These are phyloP conservation scores for Boletus chippewaensis DNA, from an alignment of 1,284 basidiomycete species.

Conservation along the genomic window DNA sequence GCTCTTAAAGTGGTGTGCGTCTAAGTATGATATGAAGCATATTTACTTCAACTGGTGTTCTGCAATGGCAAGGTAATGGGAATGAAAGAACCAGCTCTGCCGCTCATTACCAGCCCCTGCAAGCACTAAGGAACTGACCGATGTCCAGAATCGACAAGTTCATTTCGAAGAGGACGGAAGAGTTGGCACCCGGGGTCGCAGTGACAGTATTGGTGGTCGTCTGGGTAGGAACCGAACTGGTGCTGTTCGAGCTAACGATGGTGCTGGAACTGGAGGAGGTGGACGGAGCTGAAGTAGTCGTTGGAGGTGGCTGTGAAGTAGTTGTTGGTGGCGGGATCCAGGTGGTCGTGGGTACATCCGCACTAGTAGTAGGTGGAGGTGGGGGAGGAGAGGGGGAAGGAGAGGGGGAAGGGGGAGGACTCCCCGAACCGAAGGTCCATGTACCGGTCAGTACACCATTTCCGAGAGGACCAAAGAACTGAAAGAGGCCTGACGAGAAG, in stretches of 20 bases:
- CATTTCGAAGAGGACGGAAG: slow-evolving; percentile 13
- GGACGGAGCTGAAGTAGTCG: slow-evolving; percentile 20
- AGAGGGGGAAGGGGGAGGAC: slow-evolving; percentile 17
- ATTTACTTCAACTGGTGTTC: slow-evolving; percentile 10
- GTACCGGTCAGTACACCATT: slow-evolving; percentile 39
- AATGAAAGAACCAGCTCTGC: slow-evolving; percentile 11
- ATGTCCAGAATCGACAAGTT: slow-evolving; percentile 20
- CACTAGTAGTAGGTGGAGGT: slow-evolving; percentile 15
- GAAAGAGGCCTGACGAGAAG: slow-evolving; percentile 46
- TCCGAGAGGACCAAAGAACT: slow-evolving; percentile 31
- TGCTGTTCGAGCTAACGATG: slow-evolving; percentile 10
- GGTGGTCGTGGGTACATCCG: slow-evolving; percentile 9
- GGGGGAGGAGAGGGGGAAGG: slow-evolving; percentile 21
- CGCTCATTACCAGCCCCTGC: slow-evolving; percentile 3
- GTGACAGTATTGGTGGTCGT: slow-evolving; percentile 14
- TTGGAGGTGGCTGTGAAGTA: slow-evolving; percentile 22
- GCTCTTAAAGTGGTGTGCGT: slow-evolving; percentile 12
- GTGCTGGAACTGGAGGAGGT: slow-evolving; percentile 18
- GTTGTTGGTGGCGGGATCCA: slow-evolving; percentile 21
- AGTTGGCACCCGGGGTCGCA: slow-evolving; percentile 5
- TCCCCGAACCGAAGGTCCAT: slow-evolving; percentile 37
- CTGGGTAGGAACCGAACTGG: slow-evolving; percentile 14
- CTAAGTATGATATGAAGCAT: slow-evolving; percentile 16
- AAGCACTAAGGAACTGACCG: slow-evolving; percentile 18
- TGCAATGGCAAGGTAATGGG: not conserved